Conservation (phyloP, 108 stramenopile genomes). For the Skeletonema tropicum region DNA sequence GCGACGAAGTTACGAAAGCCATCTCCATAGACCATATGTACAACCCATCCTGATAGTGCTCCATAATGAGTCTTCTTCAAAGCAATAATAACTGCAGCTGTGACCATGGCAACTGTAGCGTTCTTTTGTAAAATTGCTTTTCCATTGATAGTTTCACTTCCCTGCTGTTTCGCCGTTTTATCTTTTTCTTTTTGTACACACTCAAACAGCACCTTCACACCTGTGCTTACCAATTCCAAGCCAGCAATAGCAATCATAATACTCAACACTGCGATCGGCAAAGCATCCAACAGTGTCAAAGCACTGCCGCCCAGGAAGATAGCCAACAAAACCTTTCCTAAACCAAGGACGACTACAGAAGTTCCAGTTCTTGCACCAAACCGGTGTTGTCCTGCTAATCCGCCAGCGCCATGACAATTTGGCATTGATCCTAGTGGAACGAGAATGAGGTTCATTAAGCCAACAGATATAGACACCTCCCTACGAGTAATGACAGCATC, state of each 20-base stretch:
- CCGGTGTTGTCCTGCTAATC: conserved; percentile 84
- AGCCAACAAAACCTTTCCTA: conserved; percentile 64
- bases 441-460: conserved; percentile 73
- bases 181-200: conserved; percentile 36
- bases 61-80: conserved; percentile 71
- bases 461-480: conserved; percentile 71
- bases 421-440: conserved; percentile 86
- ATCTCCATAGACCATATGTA: conserved; percentile 67
- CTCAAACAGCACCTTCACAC: conserved; percentile 47
- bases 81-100: conserved; percentile 72
- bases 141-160: not conserved
- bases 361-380: conserved; percentile 84
- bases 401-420: conserved; percentile 89
- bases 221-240: conserved; percentile 73
- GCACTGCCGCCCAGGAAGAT: conserved; percentile 66
- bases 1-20: conserved; percentile 32
- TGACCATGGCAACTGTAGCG: conserved; percentile 58
- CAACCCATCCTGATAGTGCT: conserved; percentile 64
- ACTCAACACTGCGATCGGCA: conserved; percentile 75
- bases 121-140: conserved; percentile 43
- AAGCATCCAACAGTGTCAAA: conserved; percentile 66
- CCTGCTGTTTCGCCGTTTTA: conserved; percentile 5
- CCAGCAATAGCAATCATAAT: conserved; percentile 79
- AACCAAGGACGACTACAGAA: conserved; percentile 75
- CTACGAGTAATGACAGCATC: conserved; percentile 62